phyloP scores from a whole-genome alignment of 257 asterid species.

The Solanum ossicruentum region DNA sequence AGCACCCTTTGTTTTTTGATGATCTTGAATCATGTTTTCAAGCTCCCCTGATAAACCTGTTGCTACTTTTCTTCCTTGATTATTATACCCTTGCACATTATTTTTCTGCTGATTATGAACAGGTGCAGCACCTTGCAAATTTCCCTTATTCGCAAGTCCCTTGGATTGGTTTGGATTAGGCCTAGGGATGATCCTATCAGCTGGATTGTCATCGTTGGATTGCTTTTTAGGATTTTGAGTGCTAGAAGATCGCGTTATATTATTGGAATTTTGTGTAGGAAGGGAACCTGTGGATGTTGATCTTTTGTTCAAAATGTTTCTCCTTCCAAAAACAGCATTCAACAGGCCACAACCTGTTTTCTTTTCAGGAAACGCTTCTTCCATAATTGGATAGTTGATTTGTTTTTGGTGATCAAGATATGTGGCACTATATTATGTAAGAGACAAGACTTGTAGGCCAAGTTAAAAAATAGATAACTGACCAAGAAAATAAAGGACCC shows the following conservation, averaged over 20 bases:
- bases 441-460: neutral
- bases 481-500: neutral
- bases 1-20: conserved; percentile 43
- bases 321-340: conserved; percentile 64
- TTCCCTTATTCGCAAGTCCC: conserved; percentile 6
- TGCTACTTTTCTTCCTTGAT: conserved; percentile 22
- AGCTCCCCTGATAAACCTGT: conserved; percentile 60
- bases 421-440: neutral
- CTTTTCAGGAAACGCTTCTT: conserved; percentile 49
- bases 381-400: conserved; percentile 22
- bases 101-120: neutral
- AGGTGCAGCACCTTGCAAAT: neutral
- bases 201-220: conserved; percentile 2
- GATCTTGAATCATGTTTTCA: conserved; percentile 60
- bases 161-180: conserved; percentile 44
- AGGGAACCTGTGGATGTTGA: conserved; percentile 41
- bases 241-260: conserved; percentile 9
- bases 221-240: conserved; percentile 22
- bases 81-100: conserved; percentile 9
- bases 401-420: neutral
- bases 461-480: neutral
- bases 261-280: conserved; percentile 6
- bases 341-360: conserved; percentile 72
- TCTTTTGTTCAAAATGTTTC: conserved; percentile 33
- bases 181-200: conserved; percentile 48